Conservation (phyloP, 1,139 yeast genomes). For the Hanseniaspora sp. region DNA sequence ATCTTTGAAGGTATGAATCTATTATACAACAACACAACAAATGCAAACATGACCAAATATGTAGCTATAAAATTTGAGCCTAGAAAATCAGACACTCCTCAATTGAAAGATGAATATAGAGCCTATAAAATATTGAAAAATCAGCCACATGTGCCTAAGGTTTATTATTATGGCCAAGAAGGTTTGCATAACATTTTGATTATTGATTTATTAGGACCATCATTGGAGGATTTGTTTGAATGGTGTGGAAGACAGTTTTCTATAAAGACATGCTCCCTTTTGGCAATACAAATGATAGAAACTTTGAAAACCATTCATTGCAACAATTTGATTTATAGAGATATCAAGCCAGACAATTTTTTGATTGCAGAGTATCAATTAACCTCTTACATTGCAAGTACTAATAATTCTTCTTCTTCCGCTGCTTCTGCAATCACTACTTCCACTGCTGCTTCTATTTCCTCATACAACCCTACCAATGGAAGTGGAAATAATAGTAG, state of each 20-base stretch:
- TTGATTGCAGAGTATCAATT: conserved; percentile 38
- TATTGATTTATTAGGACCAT: conserved; percentile 88
- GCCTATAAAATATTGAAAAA: conserved; percentile 83
- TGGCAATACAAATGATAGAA: conserved; percentile 84
- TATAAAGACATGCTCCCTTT: conserved; percentile 78
- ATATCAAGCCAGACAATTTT: conserved; percentile 92
- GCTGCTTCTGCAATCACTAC: background rate
- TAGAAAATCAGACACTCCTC: conserved; percentile 94
- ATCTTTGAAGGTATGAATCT: conserved; percentile 90
- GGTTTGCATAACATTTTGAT: conserved; percentile 90
- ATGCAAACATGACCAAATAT: conserved; percentile 50
- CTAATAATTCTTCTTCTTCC: background rate
- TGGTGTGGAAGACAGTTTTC: conserved; percentile 93
- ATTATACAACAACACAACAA: conserved; percentile 28
- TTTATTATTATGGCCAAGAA: conserved; percentile 94
- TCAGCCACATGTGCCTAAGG: conserved; percentile 78
- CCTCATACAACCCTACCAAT: background rate
- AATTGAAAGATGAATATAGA: conserved; percentile 86
- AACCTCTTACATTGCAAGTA: conserved; percentile 7
- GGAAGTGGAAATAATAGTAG: background rate
- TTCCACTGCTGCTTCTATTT: background rate
- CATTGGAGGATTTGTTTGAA: conserved; percentile 89
- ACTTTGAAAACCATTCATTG: conserved; percentile 81
- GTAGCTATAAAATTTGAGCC: conserved; percentile 75
- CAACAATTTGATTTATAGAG: conserved; percentile 82